These are phyloP conservation scores for Penicillium ucsense DNA, from an alignment of 495 filamentous ascomycete species.

Conservation along the genomic window DNA sequence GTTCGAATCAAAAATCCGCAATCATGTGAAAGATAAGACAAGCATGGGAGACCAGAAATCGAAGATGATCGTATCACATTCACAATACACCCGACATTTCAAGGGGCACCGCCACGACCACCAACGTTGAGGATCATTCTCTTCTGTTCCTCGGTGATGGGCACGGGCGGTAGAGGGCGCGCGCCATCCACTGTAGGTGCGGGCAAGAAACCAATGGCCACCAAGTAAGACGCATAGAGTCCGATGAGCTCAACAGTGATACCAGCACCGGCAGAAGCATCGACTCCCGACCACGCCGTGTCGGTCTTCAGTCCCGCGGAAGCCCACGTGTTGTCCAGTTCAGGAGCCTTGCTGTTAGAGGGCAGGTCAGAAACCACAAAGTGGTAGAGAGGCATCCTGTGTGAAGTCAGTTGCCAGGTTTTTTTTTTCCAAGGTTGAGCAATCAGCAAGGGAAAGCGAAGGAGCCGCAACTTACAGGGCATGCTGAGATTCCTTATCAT, in stretches of 20 bases:
- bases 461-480: slow-evolving; percentile 40
- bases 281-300: slow-evolving; percentile 51
- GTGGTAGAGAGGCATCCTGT: slow-evolving; percentile 72
- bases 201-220: slow-evolving; percentile 60
- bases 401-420: not conserved
- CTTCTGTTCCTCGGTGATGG: slow-evolving; percentile 42
- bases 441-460: not conserved
- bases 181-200: slow-evolving; percentile 40
- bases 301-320: slow-evolving; percentile 51
- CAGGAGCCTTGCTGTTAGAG: slow-evolving; percentile 65
- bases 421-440: not conserved
- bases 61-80: too few relatives aligned
- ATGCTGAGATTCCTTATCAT: slow-evolving; percentile 51
- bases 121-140: slow-evolving; percentile 39
- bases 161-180: slow-evolving; percentile 34
- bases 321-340: slow-evolving; percentile 70
- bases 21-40: too few relatives aligned
- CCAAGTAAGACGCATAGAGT: slow-evolving; percentile 62
- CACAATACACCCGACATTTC: not conserved
- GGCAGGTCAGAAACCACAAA: slow-evolving; percentile 76
- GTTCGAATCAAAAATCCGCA: not conserved
- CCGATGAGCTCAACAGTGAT: slow-evolving; percentile 63
- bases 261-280: slow-evolving; percentile 51
- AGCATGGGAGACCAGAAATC: too few relatives aligned
- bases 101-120: slow-evolving; percentile 36